These are phyloP conservation scores for Firmiana major DNA, from an alignment of 345 rosid genomes.

Conservation along the genomic window DNA sequence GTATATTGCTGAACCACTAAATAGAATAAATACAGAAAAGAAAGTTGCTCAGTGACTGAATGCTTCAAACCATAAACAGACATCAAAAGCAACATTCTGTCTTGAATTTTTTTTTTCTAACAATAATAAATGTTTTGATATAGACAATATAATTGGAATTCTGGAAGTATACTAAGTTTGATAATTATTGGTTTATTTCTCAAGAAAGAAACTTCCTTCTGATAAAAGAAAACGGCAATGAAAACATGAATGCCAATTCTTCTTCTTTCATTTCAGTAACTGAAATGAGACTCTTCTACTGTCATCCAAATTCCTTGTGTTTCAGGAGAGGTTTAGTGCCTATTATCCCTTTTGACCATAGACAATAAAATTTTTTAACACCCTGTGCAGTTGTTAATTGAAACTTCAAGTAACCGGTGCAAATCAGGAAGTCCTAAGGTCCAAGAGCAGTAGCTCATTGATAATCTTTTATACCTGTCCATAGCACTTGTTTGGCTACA, in stretches of 20 bases:
- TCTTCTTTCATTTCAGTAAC: not conserved
- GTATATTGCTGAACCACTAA: not conserved
- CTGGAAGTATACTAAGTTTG: not conserved
- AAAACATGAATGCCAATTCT: not conserved
- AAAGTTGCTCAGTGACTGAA: not conserved
- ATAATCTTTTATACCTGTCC: not conserved
- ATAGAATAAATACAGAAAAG: not conserved
- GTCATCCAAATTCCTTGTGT: not conserved
- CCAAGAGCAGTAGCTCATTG: not conserved
- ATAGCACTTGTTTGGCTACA: not conserved
- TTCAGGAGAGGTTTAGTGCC: not conserved
- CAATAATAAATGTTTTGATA: not conserved
- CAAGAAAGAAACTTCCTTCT: not conserved
- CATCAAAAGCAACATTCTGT: not conserved
- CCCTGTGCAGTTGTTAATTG: not conserved
- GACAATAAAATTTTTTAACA: not conserved
- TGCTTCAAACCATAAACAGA: not conserved
- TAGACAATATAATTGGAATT: not conserved
- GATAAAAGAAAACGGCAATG: not conserved
- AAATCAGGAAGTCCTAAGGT: not conserved
- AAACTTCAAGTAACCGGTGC: not conserved
- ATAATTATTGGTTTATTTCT: not conserved
- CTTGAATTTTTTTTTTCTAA: not conserved
- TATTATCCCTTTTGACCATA: not conserved
- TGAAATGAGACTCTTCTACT: not conserved